Evolutionary conservation across 2,329 filamentous ascomycete species (phyloP).

Genomic region (Fusarium continuum): DNA sequence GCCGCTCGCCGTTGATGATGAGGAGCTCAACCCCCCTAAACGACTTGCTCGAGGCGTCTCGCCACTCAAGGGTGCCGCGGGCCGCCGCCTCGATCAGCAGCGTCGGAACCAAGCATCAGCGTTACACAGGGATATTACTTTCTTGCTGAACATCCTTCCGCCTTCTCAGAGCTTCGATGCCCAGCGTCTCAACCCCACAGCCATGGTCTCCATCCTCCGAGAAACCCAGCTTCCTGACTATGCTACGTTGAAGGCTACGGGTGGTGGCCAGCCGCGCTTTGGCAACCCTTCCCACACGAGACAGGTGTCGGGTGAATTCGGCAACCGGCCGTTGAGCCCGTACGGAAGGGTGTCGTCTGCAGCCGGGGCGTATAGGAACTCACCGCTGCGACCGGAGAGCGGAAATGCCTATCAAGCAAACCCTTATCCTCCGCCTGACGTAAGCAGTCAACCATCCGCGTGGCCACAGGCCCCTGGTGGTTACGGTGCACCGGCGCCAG

Average conservation of each 20-base stretch:
- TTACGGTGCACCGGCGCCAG: slow-evolving; percentile 47
- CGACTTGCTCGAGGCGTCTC: slow-evolving; percentile 92
- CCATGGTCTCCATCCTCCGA: slow-evolving; percentile 77
- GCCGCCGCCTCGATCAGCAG: slow-evolving; percentile 83
- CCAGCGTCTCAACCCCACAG: slow-evolving; percentile 73
- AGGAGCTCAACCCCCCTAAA: slow-evolving; percentile 77
- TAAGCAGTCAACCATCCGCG: slow-evolving; percentile 31
- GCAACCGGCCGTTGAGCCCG: slow-evolving; percentile 58
- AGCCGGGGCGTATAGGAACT: slow-evolving; percentile 60
- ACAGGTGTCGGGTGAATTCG: slow-evolving; percentile 56
- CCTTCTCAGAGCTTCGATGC: slow-evolving; percentile 76
- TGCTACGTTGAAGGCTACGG: slow-evolving; percentile 61
- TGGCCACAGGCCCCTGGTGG: slow-evolving; percentile 46
- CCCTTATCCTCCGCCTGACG: slow-evolving; percentile 46
- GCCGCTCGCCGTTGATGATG: slow-evolving; percentile 73
- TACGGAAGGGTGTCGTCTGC: slow-evolving; percentile 55
- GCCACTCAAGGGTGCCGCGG: slow-evolving; percentile 89
- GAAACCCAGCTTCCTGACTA: slow-evolving; percentile 72
- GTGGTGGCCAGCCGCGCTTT: slow-evolving; percentile 49
- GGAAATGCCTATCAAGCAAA: slow-evolving; percentile 42
- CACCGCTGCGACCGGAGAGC: slow-evolving; percentile 60
- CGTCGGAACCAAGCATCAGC: slow-evolving; percentile 71
- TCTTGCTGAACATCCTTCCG: slow-evolving; percentile 77
- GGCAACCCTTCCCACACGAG: slow-evolving; percentile 51
- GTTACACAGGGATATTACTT: slow-evolving; percentile 75